Evolutionary conservation across 805 yeast species (phyloP).

Genomic region (Danielia oregonensis): DNA sequence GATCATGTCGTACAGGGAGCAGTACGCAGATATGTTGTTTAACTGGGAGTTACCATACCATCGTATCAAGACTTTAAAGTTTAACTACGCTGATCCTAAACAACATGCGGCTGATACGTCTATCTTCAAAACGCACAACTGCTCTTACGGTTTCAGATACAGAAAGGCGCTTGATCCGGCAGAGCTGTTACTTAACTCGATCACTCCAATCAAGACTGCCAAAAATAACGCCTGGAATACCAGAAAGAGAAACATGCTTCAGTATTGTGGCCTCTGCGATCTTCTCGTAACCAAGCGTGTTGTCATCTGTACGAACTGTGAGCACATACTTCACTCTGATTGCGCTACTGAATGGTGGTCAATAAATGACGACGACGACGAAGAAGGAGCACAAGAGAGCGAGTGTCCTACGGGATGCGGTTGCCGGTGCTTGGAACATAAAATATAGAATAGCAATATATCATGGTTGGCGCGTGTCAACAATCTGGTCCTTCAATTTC

Average conservation of each 20-base stretch:
- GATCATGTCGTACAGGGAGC: constrained; percentile 48
- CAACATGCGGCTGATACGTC: background rate
- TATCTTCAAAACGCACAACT: constrained; percentile 17
- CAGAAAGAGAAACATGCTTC: constrained; percentile 18
- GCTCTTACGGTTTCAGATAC: constrained; percentile 28
- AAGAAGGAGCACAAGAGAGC: background rate
- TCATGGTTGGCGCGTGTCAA: constrained; percentile 38
- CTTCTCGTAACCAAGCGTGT: constrained; percentile 56
- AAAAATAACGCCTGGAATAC: constrained; percentile 31
- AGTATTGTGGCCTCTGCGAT: constrained; percentile 65
- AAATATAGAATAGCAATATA: background rate
- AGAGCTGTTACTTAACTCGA: constrained; percentile 22
- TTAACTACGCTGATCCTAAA: constrained; percentile 43
- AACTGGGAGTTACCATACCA: constrained; percentile 83
- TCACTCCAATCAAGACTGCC: constrained; percentile 22
- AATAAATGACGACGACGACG: constrained; percentile 1
- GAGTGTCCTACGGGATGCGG: constrained; percentile 19
- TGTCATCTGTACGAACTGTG: constrained; percentile 69
- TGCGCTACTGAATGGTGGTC: constrained; percentile 67
- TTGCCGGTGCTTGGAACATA: constrained; percentile 10
- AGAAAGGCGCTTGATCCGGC: constrained; percentile 16
- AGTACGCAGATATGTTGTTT: constrained; percentile 74
- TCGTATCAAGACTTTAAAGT: constrained; percentile 73
- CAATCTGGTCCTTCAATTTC: constrained; percentile 69
- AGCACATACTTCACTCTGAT: constrained; percentile 70